Conservation (phyloP, 345 rosid species). For the Atalantia buxifolia region DNA sequence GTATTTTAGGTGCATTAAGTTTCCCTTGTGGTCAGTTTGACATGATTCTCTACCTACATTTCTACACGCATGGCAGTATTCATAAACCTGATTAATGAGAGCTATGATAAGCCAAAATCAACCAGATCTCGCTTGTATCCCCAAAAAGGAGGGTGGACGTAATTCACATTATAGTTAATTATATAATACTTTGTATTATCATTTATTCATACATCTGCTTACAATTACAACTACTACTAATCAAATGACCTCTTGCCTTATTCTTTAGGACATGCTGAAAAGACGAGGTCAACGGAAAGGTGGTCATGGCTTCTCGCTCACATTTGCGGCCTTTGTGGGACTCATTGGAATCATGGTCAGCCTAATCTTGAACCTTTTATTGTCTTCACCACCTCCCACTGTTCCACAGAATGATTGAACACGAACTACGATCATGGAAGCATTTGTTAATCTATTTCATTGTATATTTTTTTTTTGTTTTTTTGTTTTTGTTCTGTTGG, state of each 20-base stretch:
- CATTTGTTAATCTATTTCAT: conserved; percentile 6
- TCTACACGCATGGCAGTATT: not conserved
- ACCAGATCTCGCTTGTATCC: not conserved
- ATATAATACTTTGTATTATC: not conserved
- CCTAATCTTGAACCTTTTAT: conserved; percentile 60
- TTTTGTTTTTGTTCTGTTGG: conserved; percentile 10
- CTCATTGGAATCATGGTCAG: conserved; percentile 78
- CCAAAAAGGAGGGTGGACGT: not conserved
- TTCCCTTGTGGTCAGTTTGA: not conserved
- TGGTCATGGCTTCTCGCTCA: conserved; percentile 57
- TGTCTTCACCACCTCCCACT: conserved; percentile 40
- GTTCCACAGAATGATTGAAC: conserved; percentile 24
- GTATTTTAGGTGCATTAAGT: not conserved
- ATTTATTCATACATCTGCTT: not conserved
- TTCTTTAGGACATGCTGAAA: conserved; percentile 64
- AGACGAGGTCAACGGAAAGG: conserved; percentile 56
- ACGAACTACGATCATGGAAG: not conserved
- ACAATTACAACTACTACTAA: not conserved
- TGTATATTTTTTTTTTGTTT: conserved; percentile 9
- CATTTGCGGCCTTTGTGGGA: conserved; percentile 71
- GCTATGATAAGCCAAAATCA: not conserved
- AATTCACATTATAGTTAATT: not conserved
- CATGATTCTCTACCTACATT: not conserved
- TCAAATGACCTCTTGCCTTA: not conserved
- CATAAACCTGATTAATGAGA: not conserved